Evolutionary conservation across 2,329 filamentous ascomycete genomes (phyloP).

Genomic region (Sarocladium strictum): DNA sequence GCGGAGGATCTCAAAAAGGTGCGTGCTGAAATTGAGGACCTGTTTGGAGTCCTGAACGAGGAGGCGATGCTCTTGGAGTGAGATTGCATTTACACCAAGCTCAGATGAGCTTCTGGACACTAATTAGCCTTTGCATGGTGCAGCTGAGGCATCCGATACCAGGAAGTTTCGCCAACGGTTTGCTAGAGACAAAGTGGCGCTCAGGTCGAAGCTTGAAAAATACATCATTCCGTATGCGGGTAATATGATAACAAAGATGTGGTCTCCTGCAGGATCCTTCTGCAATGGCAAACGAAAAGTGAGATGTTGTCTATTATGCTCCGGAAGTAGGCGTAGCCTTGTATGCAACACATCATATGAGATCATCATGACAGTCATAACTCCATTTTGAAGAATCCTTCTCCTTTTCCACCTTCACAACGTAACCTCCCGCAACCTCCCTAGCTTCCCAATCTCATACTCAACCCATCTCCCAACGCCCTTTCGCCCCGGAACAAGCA

Average conservation of each 20-base stretch:
- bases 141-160: too few relatives aligned
- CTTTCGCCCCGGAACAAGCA: conserved; percentile 64
- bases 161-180: too few relatives aligned
- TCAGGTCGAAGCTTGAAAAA: too few relatives aligned
- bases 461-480: conserved; percentile 79
- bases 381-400: background rate
- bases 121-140: too few relatives aligned
- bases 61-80: conserved; percentile 53
- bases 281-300: too few relatives aligned
- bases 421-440: conserved; percentile 56
- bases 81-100: too few relatives aligned
- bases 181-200: too few relatives aligned
- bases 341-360: background rate
- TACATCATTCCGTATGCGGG: too few relatives aligned
- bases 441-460: conserved; percentile 65
- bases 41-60: conserved; percentile 59
- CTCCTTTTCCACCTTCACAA: conserved; percentile 36
- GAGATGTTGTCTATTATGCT: background rate
- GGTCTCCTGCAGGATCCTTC: too few relatives aligned
- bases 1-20: conserved; percentile 58
- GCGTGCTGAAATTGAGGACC: conserved; percentile 52
- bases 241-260: too few relatives aligned
- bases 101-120: too few relatives aligned
- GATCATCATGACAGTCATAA: conserved; percentile 5
- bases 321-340: background rate